Evolutionary conservation across 768 basidiomycete genomes (phyloP).

Genomic region (Collybiopsis confluens): DNA sequence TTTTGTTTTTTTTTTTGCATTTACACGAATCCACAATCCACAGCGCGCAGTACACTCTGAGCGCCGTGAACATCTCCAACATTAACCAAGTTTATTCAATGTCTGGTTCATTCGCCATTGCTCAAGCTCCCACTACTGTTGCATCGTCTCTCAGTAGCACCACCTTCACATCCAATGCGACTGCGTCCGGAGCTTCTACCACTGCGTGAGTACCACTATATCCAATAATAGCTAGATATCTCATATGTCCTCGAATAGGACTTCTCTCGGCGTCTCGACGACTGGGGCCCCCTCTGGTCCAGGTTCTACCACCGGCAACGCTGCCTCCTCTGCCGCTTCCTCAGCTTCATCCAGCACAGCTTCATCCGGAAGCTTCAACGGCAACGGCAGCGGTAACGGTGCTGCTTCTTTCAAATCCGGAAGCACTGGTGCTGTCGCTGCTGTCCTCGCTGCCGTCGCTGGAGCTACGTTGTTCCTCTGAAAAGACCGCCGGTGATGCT

Average conservation of each 20-base stretch:
- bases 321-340: background rate
- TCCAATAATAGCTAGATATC: background rate
- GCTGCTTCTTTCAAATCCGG: background rate
- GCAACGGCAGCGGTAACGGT: too few relatives aligned
- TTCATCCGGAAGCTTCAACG: background rate
- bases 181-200: background rate
- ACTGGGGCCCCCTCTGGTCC: too few relatives aligned
- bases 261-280: too few relatives aligned
- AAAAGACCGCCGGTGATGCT: too few relatives aligned
- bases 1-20: background rate
- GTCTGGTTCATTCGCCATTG: background rate
- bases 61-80: background rate
- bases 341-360: background rate
- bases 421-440: background rate
- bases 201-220: background rate
- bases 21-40: background rate
- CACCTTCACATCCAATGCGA: background rate
- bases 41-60: background rate
- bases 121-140: slow-evolving; percentile 1
- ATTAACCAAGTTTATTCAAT: background rate
- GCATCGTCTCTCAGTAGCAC: background rate
- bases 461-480: background rate
- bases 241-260: too few relatives aligned
- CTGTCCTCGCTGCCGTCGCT: background rate
- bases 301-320: background rate